Percentiles rank a stretch among this genome's conserved stretches.
phyloP scores from a whole-genome alignment of 768 basidiomycete genomes.

The Rhizopogon salebrosus region DNA sequence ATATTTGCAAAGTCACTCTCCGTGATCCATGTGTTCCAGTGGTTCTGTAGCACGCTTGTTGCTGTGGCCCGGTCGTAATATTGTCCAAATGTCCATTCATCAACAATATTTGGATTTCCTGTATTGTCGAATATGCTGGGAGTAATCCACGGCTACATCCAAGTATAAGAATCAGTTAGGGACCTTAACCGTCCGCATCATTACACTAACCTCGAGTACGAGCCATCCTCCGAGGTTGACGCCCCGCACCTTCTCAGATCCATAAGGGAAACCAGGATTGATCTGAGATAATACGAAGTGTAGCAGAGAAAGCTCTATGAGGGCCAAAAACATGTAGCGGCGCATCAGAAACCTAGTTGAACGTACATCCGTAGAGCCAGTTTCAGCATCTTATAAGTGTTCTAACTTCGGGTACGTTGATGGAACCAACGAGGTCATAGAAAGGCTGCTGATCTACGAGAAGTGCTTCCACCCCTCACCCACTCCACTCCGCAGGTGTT shows the following conservation, averaged over 20 bases:
- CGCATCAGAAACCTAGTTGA: background rate
- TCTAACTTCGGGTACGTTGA: background rate
- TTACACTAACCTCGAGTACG: slow-evolving; percentile 40
- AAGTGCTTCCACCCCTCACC: background rate
- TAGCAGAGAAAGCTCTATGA: slow-evolving; percentile 25
- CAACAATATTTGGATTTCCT: slow-evolving; percentile 49
- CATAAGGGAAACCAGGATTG: slow-evolving; percentile 65
- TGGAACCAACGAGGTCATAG: background rate
- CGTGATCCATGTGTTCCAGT: slow-evolving; percentile 85
- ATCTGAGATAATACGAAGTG: slow-evolving; percentile 26
- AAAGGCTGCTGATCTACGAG: background rate
- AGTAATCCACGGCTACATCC: slow-evolving; percentile 67
- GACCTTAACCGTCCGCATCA: background rate
- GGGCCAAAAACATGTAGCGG: slow-evolving; percentile 11
- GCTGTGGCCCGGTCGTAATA: slow-evolving; percentile 51
- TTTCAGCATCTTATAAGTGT: background rate
- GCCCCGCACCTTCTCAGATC: slow-evolving; percentile 68
- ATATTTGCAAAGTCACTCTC: slow-evolving; percentile 75
- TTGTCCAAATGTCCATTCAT: slow-evolving; percentile 77
- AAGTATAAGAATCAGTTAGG: slow-evolving; percentile 35
- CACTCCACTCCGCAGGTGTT: background rate
- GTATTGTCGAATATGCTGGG: slow-evolving; percentile 66
- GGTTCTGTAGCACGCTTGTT: slow-evolving; percentile 44
- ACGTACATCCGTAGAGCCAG: background rate
- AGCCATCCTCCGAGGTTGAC: slow-evolving; percentile 78